Evolutionary conservation across 306 rosid species (phyloP).

Genomic region (Ochetophila trinervis): DNA sequence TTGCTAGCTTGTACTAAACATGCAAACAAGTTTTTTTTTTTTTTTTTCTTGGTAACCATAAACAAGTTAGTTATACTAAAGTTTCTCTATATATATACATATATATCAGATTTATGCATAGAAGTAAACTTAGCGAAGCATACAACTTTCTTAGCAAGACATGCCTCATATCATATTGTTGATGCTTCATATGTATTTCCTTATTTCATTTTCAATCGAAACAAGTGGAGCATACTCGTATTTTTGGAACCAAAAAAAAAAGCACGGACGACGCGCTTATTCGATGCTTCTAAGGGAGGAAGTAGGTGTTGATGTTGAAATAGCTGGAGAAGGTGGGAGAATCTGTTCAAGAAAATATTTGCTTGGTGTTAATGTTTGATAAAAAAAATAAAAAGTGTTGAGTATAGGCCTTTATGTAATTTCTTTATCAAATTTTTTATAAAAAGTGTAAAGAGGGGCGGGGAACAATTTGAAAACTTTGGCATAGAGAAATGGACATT

Average conservation of each 20-base stretch:
- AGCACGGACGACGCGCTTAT: conserved; percentile 26
- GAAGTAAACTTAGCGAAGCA: not conserved
- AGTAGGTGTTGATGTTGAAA: conserved; percentile 22
- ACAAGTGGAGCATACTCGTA: conserved; percentile 32
- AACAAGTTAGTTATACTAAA: too few relatives aligned
- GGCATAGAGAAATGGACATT: conserved; percentile 20
- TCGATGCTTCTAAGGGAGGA: conserved; percentile 20
- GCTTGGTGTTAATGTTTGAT: conserved; percentile 10
- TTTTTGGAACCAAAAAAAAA: conserved; percentile 15
- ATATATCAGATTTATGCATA: too few relatives aligned
- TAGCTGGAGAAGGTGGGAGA: conserved; percentile 40
- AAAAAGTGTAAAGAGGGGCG: conserved; percentile 25
- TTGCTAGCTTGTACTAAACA: conserved; percentile 80
- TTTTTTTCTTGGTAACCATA: conserved; percentile 1
- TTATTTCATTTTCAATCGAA: conserved; percentile 33
- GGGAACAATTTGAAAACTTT: conserved; percentile 31
- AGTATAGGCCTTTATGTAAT: conserved; percentile 25
- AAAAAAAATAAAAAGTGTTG: conserved; percentile 13
- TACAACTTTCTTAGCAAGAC: not conserved
- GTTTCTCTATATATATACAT: not conserved
- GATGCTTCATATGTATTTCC: conserved; percentile 22
- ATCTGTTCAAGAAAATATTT: conserved; percentile 22
- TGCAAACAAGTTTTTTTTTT: not conserved
- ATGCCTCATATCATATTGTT: conserved; percentile 19
- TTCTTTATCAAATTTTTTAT: conserved; percentile 24